These are phyloP conservation scores for Mycosphaerelloides madeirae DNA, from an alignment of 2,329 filamentous ascomycete genomes.

Conservation along the genomic window DNA sequence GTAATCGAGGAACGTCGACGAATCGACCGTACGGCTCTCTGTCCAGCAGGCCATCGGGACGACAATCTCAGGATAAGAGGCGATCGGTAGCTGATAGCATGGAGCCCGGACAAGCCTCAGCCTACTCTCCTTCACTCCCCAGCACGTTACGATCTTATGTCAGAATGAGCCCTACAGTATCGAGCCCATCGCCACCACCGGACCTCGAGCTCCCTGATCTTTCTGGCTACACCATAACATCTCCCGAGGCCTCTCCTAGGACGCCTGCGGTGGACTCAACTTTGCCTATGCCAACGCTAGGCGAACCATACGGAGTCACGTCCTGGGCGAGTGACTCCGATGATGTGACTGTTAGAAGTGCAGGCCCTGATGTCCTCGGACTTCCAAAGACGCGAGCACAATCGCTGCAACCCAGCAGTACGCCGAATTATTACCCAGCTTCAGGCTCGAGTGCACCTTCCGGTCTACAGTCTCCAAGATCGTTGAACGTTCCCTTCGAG, in stretches of 20 bases:
- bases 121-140: neutral
- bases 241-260: constrained; percentile 5
- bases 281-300: neutral
- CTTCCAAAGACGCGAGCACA: neutral
- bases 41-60: constrained; percentile 1
- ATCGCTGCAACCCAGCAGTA: neutral
- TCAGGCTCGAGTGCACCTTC: neutral
- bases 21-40: constrained; percentile 3
- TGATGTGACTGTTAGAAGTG: neutral
- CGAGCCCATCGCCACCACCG: neutral
- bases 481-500: too few relatives aligned
- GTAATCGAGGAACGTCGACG: neutral
- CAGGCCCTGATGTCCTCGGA: neutral
- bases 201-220: constrained; percentile 2
- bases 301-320: too few relatives aligned
- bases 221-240: neutral
- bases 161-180: too few relatives aligned
- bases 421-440: too few relatives aligned
- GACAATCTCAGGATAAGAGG: constrained; percentile 5
- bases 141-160: neutral
- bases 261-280: constrained; percentile 4
- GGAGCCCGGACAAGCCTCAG: neutral
- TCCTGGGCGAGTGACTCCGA: neutral
- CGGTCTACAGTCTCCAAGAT: neutral
- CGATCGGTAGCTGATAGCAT: neutral